These are phyloP conservation scores for Eutrema heterophyllum DNA, from an alignment of 345 rosid species.

Conservation along the genomic window DNA sequence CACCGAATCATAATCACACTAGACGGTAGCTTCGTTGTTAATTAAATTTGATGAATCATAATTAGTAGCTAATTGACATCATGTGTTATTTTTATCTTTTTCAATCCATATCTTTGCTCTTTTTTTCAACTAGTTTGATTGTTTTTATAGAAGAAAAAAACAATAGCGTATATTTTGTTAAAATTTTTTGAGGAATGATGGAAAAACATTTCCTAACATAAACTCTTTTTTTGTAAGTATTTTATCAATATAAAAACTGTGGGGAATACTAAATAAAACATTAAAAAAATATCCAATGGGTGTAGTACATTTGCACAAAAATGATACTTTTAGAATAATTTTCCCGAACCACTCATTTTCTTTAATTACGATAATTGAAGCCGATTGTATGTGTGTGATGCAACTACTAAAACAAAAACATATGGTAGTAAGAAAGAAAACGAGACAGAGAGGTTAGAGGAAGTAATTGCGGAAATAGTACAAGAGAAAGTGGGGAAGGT, in stretches of 20 bases:
- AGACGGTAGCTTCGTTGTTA: constrained; percentile 18
- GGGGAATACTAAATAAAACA: too few relatives aligned
- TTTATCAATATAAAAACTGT: too few relatives aligned
- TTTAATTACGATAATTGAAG: background rate
- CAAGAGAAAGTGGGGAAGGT: background rate
- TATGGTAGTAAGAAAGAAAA: background rate
- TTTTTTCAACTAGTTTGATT: too few relatives aligned
- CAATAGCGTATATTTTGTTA: background rate
- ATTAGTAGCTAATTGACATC: constrained; percentile 3
- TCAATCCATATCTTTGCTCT: background rate
- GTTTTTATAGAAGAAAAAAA: background rate
- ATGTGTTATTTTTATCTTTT: background rate
- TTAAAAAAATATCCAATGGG: too few relatives aligned
- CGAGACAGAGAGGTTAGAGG: background rate
- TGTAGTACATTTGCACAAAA: background rate
- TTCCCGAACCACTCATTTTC: background rate
- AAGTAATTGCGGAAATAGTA: background rate
- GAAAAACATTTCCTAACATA: background rate
- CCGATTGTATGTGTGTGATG: background rate
- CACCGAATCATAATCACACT: constrained; percentile 23
- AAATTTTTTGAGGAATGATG: too few relatives aligned
- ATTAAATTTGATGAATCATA: background rate
- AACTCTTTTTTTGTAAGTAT: too few relatives aligned
- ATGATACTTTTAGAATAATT: background rate
- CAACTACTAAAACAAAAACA: background rate